These are phyloP conservation scores for Papiliotrema fonsecae DNA, from an alignment of 1,284 basidiomycete genomes.

Conservation along the genomic window DNA sequence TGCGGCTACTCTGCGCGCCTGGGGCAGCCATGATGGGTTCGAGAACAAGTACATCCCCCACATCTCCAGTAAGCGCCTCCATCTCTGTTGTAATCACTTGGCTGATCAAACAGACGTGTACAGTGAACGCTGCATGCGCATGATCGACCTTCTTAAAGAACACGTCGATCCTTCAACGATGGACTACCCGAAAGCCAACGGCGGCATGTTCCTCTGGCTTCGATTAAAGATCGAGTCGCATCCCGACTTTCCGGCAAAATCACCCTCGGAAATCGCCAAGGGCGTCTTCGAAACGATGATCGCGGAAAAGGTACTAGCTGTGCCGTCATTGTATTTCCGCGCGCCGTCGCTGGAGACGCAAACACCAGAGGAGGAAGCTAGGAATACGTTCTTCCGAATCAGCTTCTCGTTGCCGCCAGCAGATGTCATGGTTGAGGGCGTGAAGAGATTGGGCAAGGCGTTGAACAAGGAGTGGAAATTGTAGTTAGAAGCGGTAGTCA, in stretches of 20 bases:
- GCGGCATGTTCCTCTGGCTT: constrained; percentile 43
- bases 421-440: constrained; percentile 38
- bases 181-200: constrained; percentile 23
- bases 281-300: constrained; percentile 26
- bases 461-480: constrained; percentile 23
- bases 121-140: constrained; percentile 25
- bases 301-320: constrained; percentile 24
- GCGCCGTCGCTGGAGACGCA: constrained; percentile 16
- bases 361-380: constrained; percentile 28
- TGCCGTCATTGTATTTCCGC: constrained; percentile 32
- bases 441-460: constrained; percentile 24
- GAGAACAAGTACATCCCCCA: constrained; percentile 36
- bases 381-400: constrained; percentile 29
- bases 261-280: constrained; percentile 27
- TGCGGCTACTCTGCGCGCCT: constrained; percentile 29
- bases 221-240: constrained; percentile 33
- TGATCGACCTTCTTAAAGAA: constrained; percentile 27
- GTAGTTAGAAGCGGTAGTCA: too few relatives aligned
- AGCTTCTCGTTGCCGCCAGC: constrained; percentile 27
- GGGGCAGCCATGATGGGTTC: constrained; percentile 39
- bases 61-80: constrained; percentile 18
- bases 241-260: constrained; percentile 18
- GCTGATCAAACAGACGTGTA: constrained; percentile 19
- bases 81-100: background rate
- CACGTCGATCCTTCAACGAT: constrained; percentile 20